Evolutionary conservation across 2,329 filamentous ascomycete genomes (phyloP).

Genomic region (Alternaria sp.): DNA sequence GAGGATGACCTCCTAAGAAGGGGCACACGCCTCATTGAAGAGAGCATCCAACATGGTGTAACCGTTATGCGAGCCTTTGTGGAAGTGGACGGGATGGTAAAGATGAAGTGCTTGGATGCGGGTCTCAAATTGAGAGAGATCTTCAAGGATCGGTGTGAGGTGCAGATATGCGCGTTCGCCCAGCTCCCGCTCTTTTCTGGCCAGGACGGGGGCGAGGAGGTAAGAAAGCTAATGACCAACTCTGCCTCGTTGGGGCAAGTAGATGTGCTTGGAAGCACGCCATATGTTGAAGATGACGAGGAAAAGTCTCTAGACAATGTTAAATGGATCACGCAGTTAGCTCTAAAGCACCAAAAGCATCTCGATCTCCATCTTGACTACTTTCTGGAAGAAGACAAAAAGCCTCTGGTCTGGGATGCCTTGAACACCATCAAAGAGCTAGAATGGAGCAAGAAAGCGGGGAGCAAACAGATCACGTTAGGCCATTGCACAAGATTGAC

Average conservation of each 20-base stretch:
- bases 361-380: conserved; percentile 79
- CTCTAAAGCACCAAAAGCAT: conserved; percentile 61
- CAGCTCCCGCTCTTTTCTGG: conserved; percentile 73
- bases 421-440: conserved; percentile 60
- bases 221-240: conserved; percentile 59
- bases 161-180: conserved; percentile 76
- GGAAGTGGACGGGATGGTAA: conserved; percentile 71
- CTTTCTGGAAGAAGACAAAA: conserved; percentile 62
- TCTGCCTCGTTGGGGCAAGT: conserved; percentile 57
- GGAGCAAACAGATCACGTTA: conserved; percentile 54
- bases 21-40: conserved; percentile 70
- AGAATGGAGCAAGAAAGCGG: conserved; percentile 56
- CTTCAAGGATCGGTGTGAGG: conserved; percentile 61
- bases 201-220: conserved; percentile 58
- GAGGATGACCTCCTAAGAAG: conserved; percentile 68
- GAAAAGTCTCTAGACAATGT: conserved; percentile 65
- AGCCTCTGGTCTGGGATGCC: conserved; percentile 64
- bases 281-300: conserved; percentile 69
- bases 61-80: conserved; percentile 76
- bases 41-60: conserved; percentile 70
- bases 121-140: conserved; percentile 65
- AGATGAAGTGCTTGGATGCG: conserved; percentile 64
- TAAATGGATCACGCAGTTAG: conserved; percentile 67
- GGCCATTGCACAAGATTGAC: conserved; percentile 75
- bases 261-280: conserved; percentile 71